Evolutionary conservation across 2,329 filamentous ascomycete genomes (phyloP), one percentile per base, ranked within the genome.

Genomic region (Aspergillus latus): DNA sequence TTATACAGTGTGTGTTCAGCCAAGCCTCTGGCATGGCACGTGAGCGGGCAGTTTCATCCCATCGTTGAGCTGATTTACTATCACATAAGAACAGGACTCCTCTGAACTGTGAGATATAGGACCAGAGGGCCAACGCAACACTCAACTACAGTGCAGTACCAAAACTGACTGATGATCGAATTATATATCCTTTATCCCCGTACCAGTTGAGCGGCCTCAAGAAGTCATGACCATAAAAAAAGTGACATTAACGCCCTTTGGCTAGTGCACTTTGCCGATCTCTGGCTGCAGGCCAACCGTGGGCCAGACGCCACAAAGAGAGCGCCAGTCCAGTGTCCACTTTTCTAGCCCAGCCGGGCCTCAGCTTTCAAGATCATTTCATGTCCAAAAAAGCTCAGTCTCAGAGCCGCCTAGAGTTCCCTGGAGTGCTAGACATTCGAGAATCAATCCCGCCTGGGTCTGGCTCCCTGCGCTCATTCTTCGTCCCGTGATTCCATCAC

Each of bases 261-360:
- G 58, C 52, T 61, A 64, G 59, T 45, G 56, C 53, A 16, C 44
- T 42, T 42, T 57, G 59, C 49, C 58, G 62, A 64, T 64, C 62
- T 43, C 50, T 61, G 13, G 16, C 45, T 50, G 26, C 37, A 50
- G 59, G 60, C 62, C 59, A 63, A 49, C 57, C 58, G 54, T 61
- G 59, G 60, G 56, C 62, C 59, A 62, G 60, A 65, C 63, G 63
- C 63, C 63, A 65, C 63, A 63, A 61, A 53, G 62, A 62, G 60
- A 37, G 34, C 34, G 53, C 16, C 56, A 62, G 58, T 52, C 39
- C 58, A 53, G 21, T 7, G n/a, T 49, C 45, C 54, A 57, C 54
- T 48, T 42, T 48, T 37, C 43, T 34, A 54, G 51, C 32, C 30
- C 50, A 39, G 37, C 37, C n/a, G 37, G 37, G 7, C 39, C 21